Base-by-base conservation (phyloP, 2,329 filamentous ascomycete species). In the Fusarium sacchari region DNA sequence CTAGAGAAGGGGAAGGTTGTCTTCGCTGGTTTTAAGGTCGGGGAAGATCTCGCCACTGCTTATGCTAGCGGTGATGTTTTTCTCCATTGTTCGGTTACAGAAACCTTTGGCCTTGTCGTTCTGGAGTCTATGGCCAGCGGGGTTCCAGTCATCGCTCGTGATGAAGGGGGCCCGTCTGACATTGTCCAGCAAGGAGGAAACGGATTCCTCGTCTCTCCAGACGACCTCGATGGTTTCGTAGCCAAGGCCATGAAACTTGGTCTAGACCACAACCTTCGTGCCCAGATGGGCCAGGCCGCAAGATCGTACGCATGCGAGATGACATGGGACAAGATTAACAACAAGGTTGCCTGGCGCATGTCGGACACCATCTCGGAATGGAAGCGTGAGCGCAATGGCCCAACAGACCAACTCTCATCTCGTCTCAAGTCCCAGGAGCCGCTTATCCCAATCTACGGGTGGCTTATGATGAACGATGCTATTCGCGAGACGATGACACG, bases 271-370 rank as follows among this genome's bases (percentile, higher is more conserved):
- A 62, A 71, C 0, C 79, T 88, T 22, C 84, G 89, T 13, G 57
- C 75, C 10, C 77, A 72, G 4, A 87, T 93, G 82, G 82, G 83
- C 5, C 64, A 67, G 0, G 82, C 84, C 14, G 87, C 89, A 4
- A 85, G 90, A 59, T 77, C 79, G 26, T 87, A 90, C 69, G 91
- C 91, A 0, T 88, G 88, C 67, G 85, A 90, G 55, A 90, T 89
- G 6, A 93, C 90, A 0, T 93, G 91, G 92, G 90, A 92, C 66
- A 91, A 88, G 81, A 92, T 93, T 80, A 92, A 92, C 82, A 91
- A 92, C 75, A 89, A 88, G 55, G 91, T 92, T 2, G 91, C 91
- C 7, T 90, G 89, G 86, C 87, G 88, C 64, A 88, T 93, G 82
- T 83, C 86, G 7, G 85, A 88, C 57, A 83, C 82, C n/a, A 87